Evolutionary conservation across 805 yeast species (phyloP).

Genomic region (Ogataea trehalophila): DNA sequence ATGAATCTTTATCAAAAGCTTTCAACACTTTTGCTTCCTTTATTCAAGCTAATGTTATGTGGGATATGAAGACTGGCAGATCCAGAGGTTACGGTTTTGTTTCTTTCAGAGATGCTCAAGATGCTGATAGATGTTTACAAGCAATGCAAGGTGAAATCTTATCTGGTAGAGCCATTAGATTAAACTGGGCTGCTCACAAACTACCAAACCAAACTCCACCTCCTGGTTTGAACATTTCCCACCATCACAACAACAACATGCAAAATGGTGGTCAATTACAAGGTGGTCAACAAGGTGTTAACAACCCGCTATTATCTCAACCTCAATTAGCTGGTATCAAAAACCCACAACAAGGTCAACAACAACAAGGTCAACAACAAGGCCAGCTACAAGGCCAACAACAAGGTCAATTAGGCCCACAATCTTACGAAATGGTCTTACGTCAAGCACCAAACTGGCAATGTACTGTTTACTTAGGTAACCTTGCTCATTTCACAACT

Average conservation of each 20-base stretch:
- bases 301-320: slow-evolving; percentile 2
- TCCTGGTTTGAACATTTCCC: slow-evolving; percentile 14
- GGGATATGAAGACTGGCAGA: slow-evolving; percentile 94
- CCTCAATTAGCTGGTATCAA: slow-evolving; percentile 1
- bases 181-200: slow-evolving; percentile 86
- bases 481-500: slow-evolving; percentile 70
- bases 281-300: neutral
- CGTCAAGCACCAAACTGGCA: slow-evolving; percentile 80
- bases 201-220: slow-evolving; percentile 32
- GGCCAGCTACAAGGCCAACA: neutral
- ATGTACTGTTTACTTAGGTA: slow-evolving; percentile 84
- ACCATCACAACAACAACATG: neutral
- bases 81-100: slow-evolving; percentile 92
- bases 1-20: slow-evolving; percentile 56
- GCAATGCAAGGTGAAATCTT: slow-evolving; percentile 71
- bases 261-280: neutral
- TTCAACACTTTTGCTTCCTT: slow-evolving; percentile 57
- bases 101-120: slow-evolving; percentile 58
- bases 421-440: slow-evolving; percentile 59
- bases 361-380: neutral
- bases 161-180: slow-evolving; percentile 72
- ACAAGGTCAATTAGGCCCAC: slow-evolving; percentile 17
- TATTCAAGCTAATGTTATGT: slow-evolving; percentile 88
- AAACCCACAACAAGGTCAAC: neutral
- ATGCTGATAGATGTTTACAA: slow-evolving; percentile 70